Evolutionary conservation across 371 early-diverging fungal species (phyloP), one percentile per base, ranked within the genome.

Genomic region (Syncephalastrum monosporum): DNA sequence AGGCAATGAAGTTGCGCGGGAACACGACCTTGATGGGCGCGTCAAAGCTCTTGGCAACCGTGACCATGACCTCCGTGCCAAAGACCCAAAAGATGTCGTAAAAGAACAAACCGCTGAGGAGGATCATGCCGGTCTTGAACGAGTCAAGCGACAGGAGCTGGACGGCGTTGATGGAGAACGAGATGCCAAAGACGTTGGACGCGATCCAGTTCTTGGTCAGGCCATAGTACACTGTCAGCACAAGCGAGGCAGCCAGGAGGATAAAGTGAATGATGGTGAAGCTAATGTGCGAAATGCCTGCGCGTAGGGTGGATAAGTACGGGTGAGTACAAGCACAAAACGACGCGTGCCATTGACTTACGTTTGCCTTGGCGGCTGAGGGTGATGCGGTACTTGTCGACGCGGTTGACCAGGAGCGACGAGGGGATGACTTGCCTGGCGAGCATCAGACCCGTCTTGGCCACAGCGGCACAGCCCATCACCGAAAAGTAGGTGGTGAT

Each of bases 81-180:
- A 97, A 98, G 53, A 98, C 99, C 98, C 98, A 98, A 65, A 97
- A 98, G 55, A 98, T 89, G 71, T 98, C 99, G 67, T 98, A 98
- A 47, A 95, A 68, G 76, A 98, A 98, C 45, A 98, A 75, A 27
- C 94, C 96, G 46, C 85, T 75, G 38, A 98, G 83, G 46, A 98
- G 83, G 44, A 94, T 90, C 77, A 95, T 91, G 21, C 96, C 99
- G 1, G 97, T 97, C 71, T 86, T 85, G 84, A 97, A 96, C 1
- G 96, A 93, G 69, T 97, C 97, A 43, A 97, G 80, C 2, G 91
- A 85, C 41, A 98, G 79, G 33, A 97, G 77, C 56, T 88, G 87
- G 57, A 97, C 89, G 33, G 95, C 94, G 51, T 89, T 86, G 53
- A 91, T 70, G 15, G 96, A 85, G 60, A 96, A 92, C 38, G 94